Percentiles rank a stretch among this genome's conserved stretches.
These are phyloP conservation scores for Boletus coccyginus DNA, from an alignment of 768 basidiomycete genomes.

Conservation along the genomic window DNA sequence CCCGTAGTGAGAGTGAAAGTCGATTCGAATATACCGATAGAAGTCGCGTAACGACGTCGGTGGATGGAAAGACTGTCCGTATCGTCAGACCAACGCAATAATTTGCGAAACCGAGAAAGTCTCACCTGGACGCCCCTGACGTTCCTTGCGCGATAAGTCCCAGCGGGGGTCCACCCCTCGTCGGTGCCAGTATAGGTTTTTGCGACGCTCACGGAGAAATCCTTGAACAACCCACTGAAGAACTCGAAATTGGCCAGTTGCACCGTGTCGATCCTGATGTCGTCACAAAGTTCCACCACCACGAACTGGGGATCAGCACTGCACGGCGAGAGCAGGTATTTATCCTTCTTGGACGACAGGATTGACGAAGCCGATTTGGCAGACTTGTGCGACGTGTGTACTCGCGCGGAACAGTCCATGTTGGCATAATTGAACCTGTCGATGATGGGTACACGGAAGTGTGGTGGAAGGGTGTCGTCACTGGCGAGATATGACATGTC, in stretches of 20 bases:
- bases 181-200: conserved; percentile 69
- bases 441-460: conserved; percentile 69
- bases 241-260: conserved; percentile 98
- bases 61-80: conserved; percentile 67
- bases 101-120: not conserved
- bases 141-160: conserved; percentile 84
- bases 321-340: conserved; percentile 97
- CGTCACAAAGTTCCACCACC: conserved; percentile 95
- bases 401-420: conserved; percentile 88
- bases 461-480: conserved; percentile 43
- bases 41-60: conserved; percentile 75
- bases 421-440: conserved; percentile 96
- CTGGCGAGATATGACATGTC: conserved; percentile 9
- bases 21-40: conserved; percentile 91
- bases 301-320: conserved; percentile 64
- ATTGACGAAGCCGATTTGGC: conserved; percentile 84
- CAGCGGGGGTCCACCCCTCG: conserved; percentile 70
- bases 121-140: conserved; percentile 86
- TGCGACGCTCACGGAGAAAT: conserved; percentile 82
- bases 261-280: conserved; percentile 93
- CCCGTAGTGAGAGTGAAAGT: conserved; percentile 91
- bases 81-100: not conserved
- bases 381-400: conserved; percentile 77
- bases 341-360: conserved; percentile 84
- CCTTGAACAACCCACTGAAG: conserved; percentile 94